Evolutionary conservation across 208 protist species (phyloP), one percentile per base, ranked within the genome.

Genomic region (Leishmania braziliensis): DNA sequence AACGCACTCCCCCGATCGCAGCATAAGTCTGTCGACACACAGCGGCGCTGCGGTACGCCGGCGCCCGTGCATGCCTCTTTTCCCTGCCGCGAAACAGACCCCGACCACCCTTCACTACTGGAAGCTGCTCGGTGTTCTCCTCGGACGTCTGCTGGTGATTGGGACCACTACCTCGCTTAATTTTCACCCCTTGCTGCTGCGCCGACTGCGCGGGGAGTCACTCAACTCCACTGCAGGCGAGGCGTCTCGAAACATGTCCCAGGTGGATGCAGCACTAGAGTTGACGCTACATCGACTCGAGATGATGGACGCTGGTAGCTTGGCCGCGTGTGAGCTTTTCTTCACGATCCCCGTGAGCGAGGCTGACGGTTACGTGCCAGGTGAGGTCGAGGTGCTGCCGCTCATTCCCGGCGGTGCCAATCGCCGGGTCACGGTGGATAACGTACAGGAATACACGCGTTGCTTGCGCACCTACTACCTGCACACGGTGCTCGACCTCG

Each of bases 121-220:
- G 86, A 88, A 93, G 78, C 68, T 89, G 60, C 86, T 97, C 36
- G 94, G 94, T 5, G 68, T 93, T 5, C 83, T 96, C 9, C 79
- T 95, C 5, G 92, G 90, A 1, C 92, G 91, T 2, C 80, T 93
- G 53, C 81, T 97, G 33, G 78, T 92, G 77, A 82, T 93, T 58
- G 85, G 84, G n/a, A 83, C 86, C 50, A 88, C 89, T 0, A 83
- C 88, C 18, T 78, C 86, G 8, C 81, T 97, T 29, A 88, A 70
- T 23, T 88, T 97, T 68, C 90, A 96, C 83, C 87, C 86, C 1
- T 84, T 91, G 2, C 88, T 96, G 48, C 73, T 93, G 51, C 88
- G 87, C 26, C 84, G 84, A 1, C 78, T 97, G 69, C 79, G 86
- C n/a, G 92, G 88, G 6, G 84, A 91, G 39, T 60, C 56, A 16